Evolutionary conservation across 2,329 filamentous ascomycete genomes (phyloP), one percentile per base, ranked within the genome.

Genomic region (Sarocladium kiliense): DNA sequence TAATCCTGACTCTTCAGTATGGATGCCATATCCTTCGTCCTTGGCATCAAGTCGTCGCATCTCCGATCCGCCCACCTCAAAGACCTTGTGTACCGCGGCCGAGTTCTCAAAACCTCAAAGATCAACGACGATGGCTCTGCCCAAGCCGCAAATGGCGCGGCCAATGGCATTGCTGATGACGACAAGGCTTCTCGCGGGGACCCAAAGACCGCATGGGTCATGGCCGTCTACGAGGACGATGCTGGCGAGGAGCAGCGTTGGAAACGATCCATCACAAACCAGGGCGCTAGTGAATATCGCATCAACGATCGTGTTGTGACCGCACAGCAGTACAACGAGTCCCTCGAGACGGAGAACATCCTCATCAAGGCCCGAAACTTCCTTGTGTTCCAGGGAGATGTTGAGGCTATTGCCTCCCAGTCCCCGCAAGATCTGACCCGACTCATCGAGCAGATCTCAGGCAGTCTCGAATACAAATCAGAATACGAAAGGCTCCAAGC

Each of bases 21-120:
- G 94, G 94, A 99, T 71, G 94, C 94, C 63, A 99, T 99, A 64
- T 99, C 94, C 62, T 99, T 99, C 73, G 94, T 99, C 57, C 83
- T 99, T 56, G 94, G 94, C 61, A 97, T 99, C 71, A 97, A 97
- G 71, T 99, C 94, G 2, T 95, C 93, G n/a, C 93, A 97, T 70
- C 79, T 99, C 55, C 91, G 94, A 65, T 99, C 95, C 3, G 85
- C 91, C 34, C 91, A 97, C 65, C 83, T 99, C 23, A 90, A 91
- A 71, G 94, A 99, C 68, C 82, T 99, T 34, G 90, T 99, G 55
- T 99, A 99, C 70, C 92, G 94, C 61, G 95, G 94, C 54, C 88
- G 93, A 61, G 91, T 97, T 12, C 80, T 99, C 64, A 90, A 92
- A 66, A 93, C 90, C 14, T 91, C 91, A 32, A 96, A 90, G 65